phyloP scores from a whole-genome alignment of 2,329 filamentous ascomycete genomes.

The Helminthosporium solani region DNA sequence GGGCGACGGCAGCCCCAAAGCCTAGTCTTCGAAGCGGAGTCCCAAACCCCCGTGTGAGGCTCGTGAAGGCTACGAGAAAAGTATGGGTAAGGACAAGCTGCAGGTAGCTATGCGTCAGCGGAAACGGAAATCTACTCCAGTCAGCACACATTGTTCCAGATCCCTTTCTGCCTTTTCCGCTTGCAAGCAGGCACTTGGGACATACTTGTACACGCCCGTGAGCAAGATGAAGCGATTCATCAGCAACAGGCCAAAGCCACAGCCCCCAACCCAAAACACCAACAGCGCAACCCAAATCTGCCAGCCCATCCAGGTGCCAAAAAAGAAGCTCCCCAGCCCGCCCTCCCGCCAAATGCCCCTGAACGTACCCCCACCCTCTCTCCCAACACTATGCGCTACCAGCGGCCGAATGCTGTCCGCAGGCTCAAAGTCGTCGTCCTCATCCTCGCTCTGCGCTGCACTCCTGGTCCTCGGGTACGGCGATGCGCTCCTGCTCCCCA shows the following conservation, averaged over 20 bases:
- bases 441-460: conserved; percentile 49
- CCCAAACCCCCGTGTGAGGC: conserved; percentile 49
- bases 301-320: conserved; percentile 51
- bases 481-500: conserved; percentile 45
- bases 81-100: conserved; percentile 54
- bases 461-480: conserved; percentile 47
- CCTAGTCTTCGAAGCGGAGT: conserved; percentile 46
- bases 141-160: conserved; percentile 16
- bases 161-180: neutral
- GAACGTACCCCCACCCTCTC: conserved; percentile 15
- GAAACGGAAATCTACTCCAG: conserved; percentile 51
- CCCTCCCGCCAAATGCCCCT: conserved; percentile 40
- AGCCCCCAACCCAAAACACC: conserved; percentile 51
- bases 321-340: conserved; percentile 51
- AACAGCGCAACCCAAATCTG: conserved; percentile 51
- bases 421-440: conserved; percentile 47
- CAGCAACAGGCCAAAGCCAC: conserved; percentile 49
- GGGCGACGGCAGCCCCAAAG: conserved; percentile 48
- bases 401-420: conserved; percentile 43
- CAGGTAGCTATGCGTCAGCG: conserved; percentile 52
- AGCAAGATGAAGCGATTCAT: conserved; percentile 55
- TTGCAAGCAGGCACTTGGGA: too few species aligned
- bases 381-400: conserved; percentile 34
- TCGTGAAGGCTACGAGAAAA: conserved; percentile 50
- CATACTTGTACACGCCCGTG: conserved; percentile 50